phyloP scores from a whole-genome alignment of 306 rosid genomes.

The Sicyos edulis region DNA sequence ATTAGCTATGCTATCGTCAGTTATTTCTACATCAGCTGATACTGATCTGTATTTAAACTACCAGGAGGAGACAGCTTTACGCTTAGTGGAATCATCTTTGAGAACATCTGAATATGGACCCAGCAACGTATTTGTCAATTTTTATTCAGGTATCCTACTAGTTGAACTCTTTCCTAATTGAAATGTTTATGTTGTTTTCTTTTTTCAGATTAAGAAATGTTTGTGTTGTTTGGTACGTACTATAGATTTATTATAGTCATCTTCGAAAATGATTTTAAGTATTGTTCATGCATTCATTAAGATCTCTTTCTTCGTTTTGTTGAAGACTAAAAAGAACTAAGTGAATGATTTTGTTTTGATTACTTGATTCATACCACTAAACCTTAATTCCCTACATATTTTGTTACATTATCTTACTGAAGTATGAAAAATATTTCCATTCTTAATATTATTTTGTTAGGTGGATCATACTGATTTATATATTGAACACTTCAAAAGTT shows the following conservation, averaged over 20 bases:
- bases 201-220: too few species aligned
- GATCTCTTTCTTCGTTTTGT: neutral
- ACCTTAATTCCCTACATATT: neutral
- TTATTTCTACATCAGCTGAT: neutral
- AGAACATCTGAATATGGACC: slow-evolving; percentile 76
- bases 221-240: neutral
- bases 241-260: neutral
- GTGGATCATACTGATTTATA: neutral
- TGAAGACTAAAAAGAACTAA: neutral
- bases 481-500: neutral
- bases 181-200: too few species aligned
- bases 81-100: slow-evolving; percentile 60
- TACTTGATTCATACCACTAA: neutral
- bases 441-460: neutral
- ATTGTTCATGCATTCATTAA: neutral
- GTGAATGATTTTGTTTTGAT: slow-evolving; percentile 1
- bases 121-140: slow-evolving; percentile 66
- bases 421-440: neutral
- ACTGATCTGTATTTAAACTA: slow-evolving; percentile 22
- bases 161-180: slow-evolving; percentile 15
- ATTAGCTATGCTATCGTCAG: neutral
- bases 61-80: slow-evolving; percentile 86
- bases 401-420: neutral
- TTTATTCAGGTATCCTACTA: slow-evolving; percentile 62
- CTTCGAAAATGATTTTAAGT: neutral